phyloP scores from a whole-genome alignment of 768 basidiomycete species.

The Hygrophorus russula region DNA sequence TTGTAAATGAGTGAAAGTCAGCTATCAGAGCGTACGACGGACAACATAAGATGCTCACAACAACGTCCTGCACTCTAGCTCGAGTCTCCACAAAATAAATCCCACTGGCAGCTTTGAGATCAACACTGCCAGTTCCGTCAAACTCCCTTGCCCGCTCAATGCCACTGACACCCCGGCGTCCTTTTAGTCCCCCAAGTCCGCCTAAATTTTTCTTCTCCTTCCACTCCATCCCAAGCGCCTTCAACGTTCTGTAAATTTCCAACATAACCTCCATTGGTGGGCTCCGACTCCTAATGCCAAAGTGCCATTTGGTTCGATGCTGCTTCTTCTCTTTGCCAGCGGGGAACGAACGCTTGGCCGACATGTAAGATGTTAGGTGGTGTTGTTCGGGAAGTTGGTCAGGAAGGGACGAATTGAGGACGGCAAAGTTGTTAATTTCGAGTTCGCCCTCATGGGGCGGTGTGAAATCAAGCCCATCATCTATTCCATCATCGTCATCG shows the following conservation, averaged over 20 bases:
- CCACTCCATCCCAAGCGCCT: slow-evolving; percentile 94
- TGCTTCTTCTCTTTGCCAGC: slow-evolving; percentile 47
- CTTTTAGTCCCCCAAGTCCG: slow-evolving; percentile 47
- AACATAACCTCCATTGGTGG: slow-evolving; percentile 99
- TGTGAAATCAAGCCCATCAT: slow-evolving; percentile 26
- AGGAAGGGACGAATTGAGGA: slow-evolving; percentile 69
- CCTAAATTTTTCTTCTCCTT: slow-evolving; percentile 78
- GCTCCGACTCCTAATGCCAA: slow-evolving; percentile 88
- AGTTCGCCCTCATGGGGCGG: slow-evolving; percentile 13
- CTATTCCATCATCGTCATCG: slow-evolving; percentile 23
- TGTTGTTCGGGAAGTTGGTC: slow-evolving; percentile 40
- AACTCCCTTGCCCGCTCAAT: slow-evolving; percentile 55
- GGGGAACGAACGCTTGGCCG: slow-evolving; percentile 36
- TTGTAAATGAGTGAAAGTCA: slow-evolving; percentile 1
- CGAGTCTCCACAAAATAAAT: slow-evolving; percentile 94
- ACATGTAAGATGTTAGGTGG: slow-evolving; percentile 58
- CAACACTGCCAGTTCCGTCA: slow-evolving; percentile 49
- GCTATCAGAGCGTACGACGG: not conserved
- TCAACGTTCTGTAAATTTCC: slow-evolving; percentile 91
- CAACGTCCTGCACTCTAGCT: slow-evolving; percentile 81
- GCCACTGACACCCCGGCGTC: slow-evolving; percentile 20
- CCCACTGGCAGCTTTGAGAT: slow-evolving; percentile 57
- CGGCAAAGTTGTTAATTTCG: slow-evolving; percentile 63
- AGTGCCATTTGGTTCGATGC: slow-evolving; percentile 90
- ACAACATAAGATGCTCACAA: slow-evolving; percentile 42